phyloP scores from a whole-genome alignment of 2,329 filamentous ascomycete species.

The Calonectria multiphialidica region DNA sequence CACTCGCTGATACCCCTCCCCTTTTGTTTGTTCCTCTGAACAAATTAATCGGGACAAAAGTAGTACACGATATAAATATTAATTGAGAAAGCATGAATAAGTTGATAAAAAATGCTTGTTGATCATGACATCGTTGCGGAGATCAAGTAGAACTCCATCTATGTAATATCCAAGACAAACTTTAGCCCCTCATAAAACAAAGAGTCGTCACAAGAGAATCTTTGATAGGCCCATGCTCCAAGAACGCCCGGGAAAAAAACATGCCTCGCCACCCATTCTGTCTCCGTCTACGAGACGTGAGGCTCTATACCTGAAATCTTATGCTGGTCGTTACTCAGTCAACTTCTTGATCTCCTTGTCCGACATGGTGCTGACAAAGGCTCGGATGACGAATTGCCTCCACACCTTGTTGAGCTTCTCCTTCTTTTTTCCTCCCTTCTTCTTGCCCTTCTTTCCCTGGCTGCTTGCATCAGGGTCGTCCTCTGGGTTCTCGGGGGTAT shows the following conservation, averaged over 20 bases:
- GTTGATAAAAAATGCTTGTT: conserved; percentile 1
- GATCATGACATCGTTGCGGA: conserved; percentile 28
- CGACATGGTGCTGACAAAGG: conserved; percentile 82
- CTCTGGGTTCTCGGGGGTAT: conserved; percentile 43
- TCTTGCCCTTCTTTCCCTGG: conserved; percentile 57
- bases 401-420: conserved; percentile 75
- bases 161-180: conserved; percentile 2
- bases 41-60: background rate
- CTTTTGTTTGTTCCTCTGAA: background rate
- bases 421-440: conserved; percentile 59
- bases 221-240: conserved; percentile 10
- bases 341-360: conserved; percentile 72
- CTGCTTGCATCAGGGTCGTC: conserved; percentile 27
- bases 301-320: background rate
- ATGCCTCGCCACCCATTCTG: background rate
- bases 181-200: background rate
- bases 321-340: conserved; percentile 39
- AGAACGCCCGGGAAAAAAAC: conserved; percentile 11
- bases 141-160: conserved; percentile 9
- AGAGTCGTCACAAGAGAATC: background rate
- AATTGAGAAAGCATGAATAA: background rate
- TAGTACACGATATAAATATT: background rate
- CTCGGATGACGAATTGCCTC: conserved; percentile 81
- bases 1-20: conserved; percentile 42
- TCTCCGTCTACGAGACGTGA: background rate